phyloP scores from a whole-genome alignment of 2,329 filamentous ascomycete species.

The Sporothrix brasiliensis region DNA sequence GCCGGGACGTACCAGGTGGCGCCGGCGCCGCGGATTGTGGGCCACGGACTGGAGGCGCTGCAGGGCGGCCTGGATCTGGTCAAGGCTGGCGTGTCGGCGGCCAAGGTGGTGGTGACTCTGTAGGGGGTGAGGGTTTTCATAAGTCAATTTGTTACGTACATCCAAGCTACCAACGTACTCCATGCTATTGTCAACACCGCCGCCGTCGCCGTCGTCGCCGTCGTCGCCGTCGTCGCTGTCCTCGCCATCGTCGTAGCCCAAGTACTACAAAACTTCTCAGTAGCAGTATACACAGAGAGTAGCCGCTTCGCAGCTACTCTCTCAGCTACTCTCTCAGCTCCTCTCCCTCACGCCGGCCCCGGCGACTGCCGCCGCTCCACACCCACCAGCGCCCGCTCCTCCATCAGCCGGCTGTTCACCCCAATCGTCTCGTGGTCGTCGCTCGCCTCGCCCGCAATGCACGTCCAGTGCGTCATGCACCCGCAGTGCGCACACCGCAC shows the following conservation, averaged over 20 bases:
- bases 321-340: too few relatives aligned
- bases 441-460: background rate
- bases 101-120: slow-evolving; percentile 13
- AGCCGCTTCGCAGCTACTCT: too few relatives aligned
- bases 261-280: too few relatives aligned
- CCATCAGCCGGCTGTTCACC: slow-evolving; percentile 26
- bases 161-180: background rate
- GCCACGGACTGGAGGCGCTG: background rate
- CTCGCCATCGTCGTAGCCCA: too few relatives aligned
- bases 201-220: too few relatives aligned
- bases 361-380: background rate
- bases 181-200: background rate
- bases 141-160: background rate
- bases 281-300: too few relatives aligned
- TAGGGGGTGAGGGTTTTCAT: background rate
- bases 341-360: background rate
- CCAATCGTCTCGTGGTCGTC: background rate
- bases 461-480: slow-evolving; percentile 21
- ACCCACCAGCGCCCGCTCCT: background rate
- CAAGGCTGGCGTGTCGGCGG: background rate
- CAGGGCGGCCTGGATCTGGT: slow-evolving; percentile 13
- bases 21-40: background rate
- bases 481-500: slow-evolving; percentile 34
- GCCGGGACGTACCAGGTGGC: background rate
- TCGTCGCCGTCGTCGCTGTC: too few relatives aligned